Conservation (phyloP, 1,284 basidiomycete genomes). For the Takashimella tepidaria region DNA sequence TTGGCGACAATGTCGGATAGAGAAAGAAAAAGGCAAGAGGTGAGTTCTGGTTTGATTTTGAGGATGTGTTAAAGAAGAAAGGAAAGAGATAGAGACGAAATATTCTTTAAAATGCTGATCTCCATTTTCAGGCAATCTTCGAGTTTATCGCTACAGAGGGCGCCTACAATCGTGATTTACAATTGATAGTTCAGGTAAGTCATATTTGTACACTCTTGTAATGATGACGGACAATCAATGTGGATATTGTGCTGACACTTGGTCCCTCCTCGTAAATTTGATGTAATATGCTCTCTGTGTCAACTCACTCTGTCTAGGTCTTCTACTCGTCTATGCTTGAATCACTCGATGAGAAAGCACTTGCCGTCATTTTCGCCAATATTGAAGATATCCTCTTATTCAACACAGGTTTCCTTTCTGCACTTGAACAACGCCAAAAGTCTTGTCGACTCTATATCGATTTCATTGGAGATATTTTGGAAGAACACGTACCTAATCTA, state of each 20-base stretch:
- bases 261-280: too few species aligned
- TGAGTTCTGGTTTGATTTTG: constrained; percentile 31
- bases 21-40: constrained; percentile 84
- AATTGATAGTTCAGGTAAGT: constrained; percentile 76
- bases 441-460: constrained; percentile 85
- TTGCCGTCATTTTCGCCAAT: constrained; percentile 83
- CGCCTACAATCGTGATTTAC: constrained; percentile 81
- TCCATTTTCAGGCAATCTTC: constrained; percentile 58
- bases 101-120: not conserved
- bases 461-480: constrained; percentile 76
- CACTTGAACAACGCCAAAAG: constrained; percentile 83
- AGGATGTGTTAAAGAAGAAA: not conserved
- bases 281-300: too few species aligned
- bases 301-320: constrained; percentile 54
- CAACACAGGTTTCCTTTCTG: constrained; percentile 80
- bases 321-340: constrained; percentile 77
- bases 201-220: too few species aligned
- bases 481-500: constrained; percentile 69
- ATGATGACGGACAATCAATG: too few species aligned
- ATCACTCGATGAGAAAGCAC: constrained; percentile 69
- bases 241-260: too few species aligned
- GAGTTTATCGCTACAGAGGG: constrained; percentile 85
- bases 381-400: constrained; percentile 82
- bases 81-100: not conserved
- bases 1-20: constrained; percentile 66